Evolutionary conservation across 169 alveolate genomes (phyloP), one percentile per base, ranked within the genome.

Genomic region (Sarcocystis neurona): DNA sequence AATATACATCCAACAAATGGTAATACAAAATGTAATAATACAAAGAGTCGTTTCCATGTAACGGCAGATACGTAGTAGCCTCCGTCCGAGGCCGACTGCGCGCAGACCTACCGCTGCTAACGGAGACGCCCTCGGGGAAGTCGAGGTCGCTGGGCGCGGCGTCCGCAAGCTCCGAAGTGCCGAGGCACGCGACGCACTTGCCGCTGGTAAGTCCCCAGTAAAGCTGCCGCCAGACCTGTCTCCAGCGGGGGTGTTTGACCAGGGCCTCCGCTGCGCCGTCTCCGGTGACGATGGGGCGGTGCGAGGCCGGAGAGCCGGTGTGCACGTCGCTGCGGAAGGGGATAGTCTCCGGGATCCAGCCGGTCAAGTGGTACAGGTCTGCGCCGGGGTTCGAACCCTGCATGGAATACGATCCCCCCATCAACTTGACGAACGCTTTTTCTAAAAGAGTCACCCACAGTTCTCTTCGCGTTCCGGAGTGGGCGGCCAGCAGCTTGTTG

Each of bases 321-420:
- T 92, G 92, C 23, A 93, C 79, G 77, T 90, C 92, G 56, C 94
- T 88, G 47, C 93, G 91, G 53, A 95, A 93, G n/a, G 96, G 92
- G 66, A 95, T 94, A 8, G 96, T 96, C 77, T 96, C 99, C 5
- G 99, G 99, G 37, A 97, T 95, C 99, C 99, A 97, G 6, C 98
- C 98, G 2, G 99, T 97, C 39, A 97, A 88, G 82, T 95, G 96
- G 92, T 95, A 97, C 66, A 97, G 94, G 90, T 97, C 99, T 30
- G 97, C 95, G 37, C 98, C 97, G 0, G 99, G 98, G 92, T 97
- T 97, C 53, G 98, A 95, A 10, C 98, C 99, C 79, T 93, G 92
- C 90, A 97, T 96, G 79, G 96, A 95, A 79, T 97, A 97, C 30
- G 97, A 94, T 78, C 96, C 95, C 15, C 97, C 98, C 94, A 95